Conservation (phyloP, 495 filamentous ascomycete genomes). For the Xylaria bambusicola region DNA sequence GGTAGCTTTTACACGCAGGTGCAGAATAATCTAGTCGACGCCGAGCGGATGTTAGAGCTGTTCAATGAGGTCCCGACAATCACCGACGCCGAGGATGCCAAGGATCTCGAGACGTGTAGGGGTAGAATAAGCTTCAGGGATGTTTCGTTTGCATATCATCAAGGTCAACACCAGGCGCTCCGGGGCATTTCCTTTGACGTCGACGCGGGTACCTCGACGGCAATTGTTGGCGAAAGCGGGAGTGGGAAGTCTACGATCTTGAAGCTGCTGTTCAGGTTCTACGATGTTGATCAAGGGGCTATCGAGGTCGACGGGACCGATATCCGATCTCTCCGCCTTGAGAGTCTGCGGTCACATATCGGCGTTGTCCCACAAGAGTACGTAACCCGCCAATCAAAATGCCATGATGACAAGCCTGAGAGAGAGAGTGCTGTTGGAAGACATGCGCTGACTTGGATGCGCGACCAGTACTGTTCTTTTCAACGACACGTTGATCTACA, state of each 20-base stretch:
- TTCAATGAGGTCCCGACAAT: no score
- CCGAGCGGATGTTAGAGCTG: no score
- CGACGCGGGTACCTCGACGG: slow-evolving; percentile 64
- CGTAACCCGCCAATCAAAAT: slow-evolving; percentile 59
- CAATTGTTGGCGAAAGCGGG: slow-evolving; percentile 74
- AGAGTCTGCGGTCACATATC: slow-evolving; percentile 54
- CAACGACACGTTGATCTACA: no score
- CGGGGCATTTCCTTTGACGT: slow-evolving; percentile 56
- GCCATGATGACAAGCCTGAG: slow-evolving; percentile 52
- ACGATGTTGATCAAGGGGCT: slow-evolving; percentile 53
- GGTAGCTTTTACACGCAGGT: no score
- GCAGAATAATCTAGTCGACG: no score
- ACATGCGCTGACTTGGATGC: no score
- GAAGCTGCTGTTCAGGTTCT: slow-evolving; percentile 62
- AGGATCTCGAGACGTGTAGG: no score
- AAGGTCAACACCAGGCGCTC: slow-evolving; percentile 50
- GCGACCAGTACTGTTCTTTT: no score
- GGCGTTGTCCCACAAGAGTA: slow-evolving; percentile 67
- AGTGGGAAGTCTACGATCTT: slow-evolving; percentile 76
- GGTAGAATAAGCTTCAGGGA: slow-evolving; percentile 61
- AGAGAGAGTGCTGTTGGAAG: no score
- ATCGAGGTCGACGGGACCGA: slow-evolving; percentile 56
- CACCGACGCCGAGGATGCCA: no score
- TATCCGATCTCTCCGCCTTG: slow-evolving; percentile 45
- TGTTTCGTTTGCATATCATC: slow-evolving; percentile 59